Evolutionary conservation across 2,329 filamentous ascomycete species (phyloP).

Genomic region (Aureobasidium sp.): DNA sequence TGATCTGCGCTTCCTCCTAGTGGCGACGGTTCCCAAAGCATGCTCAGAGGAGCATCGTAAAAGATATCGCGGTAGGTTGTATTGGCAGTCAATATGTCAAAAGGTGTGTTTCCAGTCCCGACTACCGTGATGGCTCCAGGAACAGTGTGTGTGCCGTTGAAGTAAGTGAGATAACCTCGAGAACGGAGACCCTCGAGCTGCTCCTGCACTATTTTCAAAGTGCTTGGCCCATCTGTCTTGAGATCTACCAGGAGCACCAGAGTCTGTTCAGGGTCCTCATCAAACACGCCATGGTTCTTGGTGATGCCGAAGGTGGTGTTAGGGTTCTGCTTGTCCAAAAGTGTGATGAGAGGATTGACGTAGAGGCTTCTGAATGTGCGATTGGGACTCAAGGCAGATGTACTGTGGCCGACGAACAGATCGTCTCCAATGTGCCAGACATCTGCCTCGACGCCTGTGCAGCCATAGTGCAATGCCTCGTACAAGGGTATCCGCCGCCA

Average conservation of each 20-base stretch:
- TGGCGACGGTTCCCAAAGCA: slow-evolving; percentile 32
- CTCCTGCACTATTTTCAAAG: slow-evolving; percentile 47
- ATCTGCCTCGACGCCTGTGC: slow-evolving; percentile 61
- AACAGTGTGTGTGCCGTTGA: slow-evolving; percentile 45
- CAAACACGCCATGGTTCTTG: slow-evolving; percentile 46
- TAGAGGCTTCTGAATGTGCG: slow-evolving; percentile 59
- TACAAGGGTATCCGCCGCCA: slow-evolving; percentile 58
- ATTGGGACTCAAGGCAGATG: slow-evolving; percentile 45
- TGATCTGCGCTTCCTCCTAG: no score
- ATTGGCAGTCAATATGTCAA: slow-evolving; percentile 49
- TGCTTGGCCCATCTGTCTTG: slow-evolving; percentile 51
- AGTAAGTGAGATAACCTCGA: slow-evolving; percentile 45
- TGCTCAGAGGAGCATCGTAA: slow-evolving; percentile 57
- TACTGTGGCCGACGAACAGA: slow-evolving; percentile 59
- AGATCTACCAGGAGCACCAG: slow-evolving; percentile 62
- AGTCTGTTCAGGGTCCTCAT: slow-evolving; percentile 33
- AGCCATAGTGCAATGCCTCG: slow-evolving; percentile 54
- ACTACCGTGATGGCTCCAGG: slow-evolving; percentile 60
- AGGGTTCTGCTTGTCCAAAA: slow-evolving; percentile 51
- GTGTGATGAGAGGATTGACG: slow-evolving; percentile 54
- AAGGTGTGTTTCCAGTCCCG: slow-evolving; percentile 58
- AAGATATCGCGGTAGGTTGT: slow-evolving; percentile 51
- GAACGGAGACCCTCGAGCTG: slow-evolving; percentile 55
- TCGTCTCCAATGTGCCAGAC: slow-evolving; percentile 55
- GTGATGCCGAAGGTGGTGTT: slow-evolving; percentile 41